Conservation (phyloP, 345 rosid species). For the Aethionema arabicum region DNA sequence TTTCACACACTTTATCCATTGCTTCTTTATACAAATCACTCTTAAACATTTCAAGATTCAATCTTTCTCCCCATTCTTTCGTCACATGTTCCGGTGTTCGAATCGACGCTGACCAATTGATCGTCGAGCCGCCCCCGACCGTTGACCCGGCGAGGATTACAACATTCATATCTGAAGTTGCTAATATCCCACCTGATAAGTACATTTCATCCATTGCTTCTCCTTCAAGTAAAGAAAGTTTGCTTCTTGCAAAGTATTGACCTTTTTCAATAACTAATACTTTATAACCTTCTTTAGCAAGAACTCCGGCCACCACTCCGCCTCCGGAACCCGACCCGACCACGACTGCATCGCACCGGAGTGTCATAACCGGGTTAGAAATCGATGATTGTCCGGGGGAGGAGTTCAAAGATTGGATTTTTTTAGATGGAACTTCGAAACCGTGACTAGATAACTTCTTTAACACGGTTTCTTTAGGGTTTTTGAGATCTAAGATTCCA, state of each 20-base stretch:
- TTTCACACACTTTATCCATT: slow-evolving; percentile 60
- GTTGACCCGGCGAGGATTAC: slow-evolving; percentile 74
- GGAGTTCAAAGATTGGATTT: not conserved
- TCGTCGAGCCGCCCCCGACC: slow-evolving; percentile 81
- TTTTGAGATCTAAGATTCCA: slow-evolving; percentile 51
- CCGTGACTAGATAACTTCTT: slow-evolving; percentile 44
- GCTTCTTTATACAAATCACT: slow-evolving; percentile 62
- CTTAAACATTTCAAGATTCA: slow-evolving; percentile 51
- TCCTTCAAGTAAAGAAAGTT: slow-evolving; percentile 72
- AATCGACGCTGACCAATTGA: slow-evolving; percentile 87
- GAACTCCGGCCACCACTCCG: slow-evolving; percentile 69
- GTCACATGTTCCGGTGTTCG: slow-evolving; percentile 71
- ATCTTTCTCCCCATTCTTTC: slow-evolving; percentile 56
- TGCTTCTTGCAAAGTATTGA: slow-evolving; percentile 59
- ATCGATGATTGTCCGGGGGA: not conserved
- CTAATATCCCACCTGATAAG: slow-evolving; percentile 51
- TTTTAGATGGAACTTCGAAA: slow-evolving; percentile 40
- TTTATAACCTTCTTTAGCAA: slow-evolving; percentile 72
- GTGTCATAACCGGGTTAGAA: slow-evolving; percentile 43
- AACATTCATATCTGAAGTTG: slow-evolving; percentile 55
- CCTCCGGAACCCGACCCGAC: slow-evolving; percentile 88
- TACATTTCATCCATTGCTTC: slow-evolving; percentile 76
- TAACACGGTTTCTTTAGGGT: slow-evolving; percentile 45
- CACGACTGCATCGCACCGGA: slow-evolving; percentile 77
- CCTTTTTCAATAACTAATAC: slow-evolving; percentile 85